Conservation (phyloP, 192 early-diverging fungal species). For the Podila epigama region DNA sequence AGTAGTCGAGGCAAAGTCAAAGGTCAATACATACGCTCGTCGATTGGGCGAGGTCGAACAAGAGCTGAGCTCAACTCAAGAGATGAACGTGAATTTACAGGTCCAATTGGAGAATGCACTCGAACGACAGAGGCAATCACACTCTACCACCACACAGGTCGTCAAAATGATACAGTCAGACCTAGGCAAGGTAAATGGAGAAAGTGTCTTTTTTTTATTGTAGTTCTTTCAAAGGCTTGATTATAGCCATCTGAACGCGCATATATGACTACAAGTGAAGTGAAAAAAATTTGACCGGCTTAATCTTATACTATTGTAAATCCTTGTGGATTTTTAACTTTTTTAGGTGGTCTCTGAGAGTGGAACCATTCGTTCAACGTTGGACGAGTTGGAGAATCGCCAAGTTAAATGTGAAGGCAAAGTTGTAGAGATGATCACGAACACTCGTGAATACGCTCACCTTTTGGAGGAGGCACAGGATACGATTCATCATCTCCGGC, state of each 20-base stretch:
- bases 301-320: too few relatives aligned
- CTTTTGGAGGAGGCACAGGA: slow-evolving; percentile 65
- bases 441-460: slow-evolving; percentile 67
- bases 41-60: slow-evolving; percentile 65
- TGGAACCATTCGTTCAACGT: slow-evolving; percentile 54
- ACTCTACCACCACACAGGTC: slow-evolving; percentile 59
- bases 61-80: slow-evolving; percentile 60
- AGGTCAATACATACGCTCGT: slow-evolving; percentile 60
- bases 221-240: too few relatives aligned
- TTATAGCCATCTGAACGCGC: too few relatives aligned
- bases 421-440: slow-evolving; percentile 60
- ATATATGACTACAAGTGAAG: too few relatives aligned
- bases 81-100: slow-evolving; percentile 65
- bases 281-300: too few relatives aligned
- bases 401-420: slow-evolving; percentile 62
- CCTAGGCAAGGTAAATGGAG: slow-evolving; percentile 50
- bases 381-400: slow-evolving; percentile 60
- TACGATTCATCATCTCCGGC: slow-evolving; percentile 58
- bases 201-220: too few relatives aligned
- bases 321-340: too few relatives aligned
- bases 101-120: slow-evolving; percentile 55
- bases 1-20: slow-evolving; percentile 59
- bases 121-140: slow-evolving; percentile 59
- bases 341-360: slow-evolving; percentile 57
- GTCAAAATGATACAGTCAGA: slow-evolving; percentile 67